phyloP scores from a whole-genome alignment of 2,329 filamentous ascomycete species.

The Clonostachys chloroleuca region DNA sequence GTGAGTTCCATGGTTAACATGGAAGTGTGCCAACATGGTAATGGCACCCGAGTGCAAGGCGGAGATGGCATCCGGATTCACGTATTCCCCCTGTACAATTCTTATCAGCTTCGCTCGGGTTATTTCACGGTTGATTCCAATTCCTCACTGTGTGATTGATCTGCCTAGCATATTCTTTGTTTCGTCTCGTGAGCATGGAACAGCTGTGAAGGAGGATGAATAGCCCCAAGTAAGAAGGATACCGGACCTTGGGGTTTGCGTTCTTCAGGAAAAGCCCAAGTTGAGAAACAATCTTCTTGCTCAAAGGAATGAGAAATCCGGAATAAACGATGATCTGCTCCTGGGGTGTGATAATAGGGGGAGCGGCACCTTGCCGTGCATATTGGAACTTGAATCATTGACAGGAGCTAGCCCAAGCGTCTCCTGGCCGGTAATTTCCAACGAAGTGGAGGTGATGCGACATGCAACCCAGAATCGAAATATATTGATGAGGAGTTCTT shows the following conservation, averaged over 20 bases:
- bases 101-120: not conserved
- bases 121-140: not conserved
- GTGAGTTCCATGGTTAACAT: not conserved
- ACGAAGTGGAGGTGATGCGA: not conserved
- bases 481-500: not conserved
- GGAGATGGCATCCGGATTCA: not conserved
- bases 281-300: not conserved
- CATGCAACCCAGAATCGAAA: not conserved
- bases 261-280: not conserved
- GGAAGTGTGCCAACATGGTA: not conserved
- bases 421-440: not conserved
- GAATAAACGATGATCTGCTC: not conserved
- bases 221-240: constrained; percentile 4
- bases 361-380: not conserved
- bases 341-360: not conserved
- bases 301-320: not conserved
- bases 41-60: not conserved
- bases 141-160: not conserved
- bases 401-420: not conserved
- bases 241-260: constrained; percentile 1
- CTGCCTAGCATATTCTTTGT: not conserved
- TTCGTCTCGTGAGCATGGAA: constrained; percentile 1
- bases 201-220: constrained; percentile 8
- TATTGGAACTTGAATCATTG: not conserved
- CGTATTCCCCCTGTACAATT: not conserved